Base-by-base conservation (phyloP, 73 alveolate genomes). In the Tetrahymena borealis region DNA sequence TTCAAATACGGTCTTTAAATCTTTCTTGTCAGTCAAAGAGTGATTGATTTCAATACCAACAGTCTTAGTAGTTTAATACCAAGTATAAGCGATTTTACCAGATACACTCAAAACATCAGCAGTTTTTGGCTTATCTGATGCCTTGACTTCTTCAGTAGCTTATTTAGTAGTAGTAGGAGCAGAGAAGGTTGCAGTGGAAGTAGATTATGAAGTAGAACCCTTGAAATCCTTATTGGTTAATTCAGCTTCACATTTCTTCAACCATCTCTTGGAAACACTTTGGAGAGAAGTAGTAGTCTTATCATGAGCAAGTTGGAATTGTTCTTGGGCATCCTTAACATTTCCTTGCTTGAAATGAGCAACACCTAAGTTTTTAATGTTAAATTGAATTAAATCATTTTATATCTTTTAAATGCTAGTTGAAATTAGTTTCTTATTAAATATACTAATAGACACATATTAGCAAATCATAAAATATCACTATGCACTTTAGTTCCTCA, bases 31-130 rank as follows among this genome's bases (percentile, higher is more conserved):
- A 31, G 92, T 60, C 35, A 93, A 36, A 3, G 95, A 33, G 60
- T 79, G 78, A 40, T 93, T 91, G n/a, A 93, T 93, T 42, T 93
- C 95, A 8, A 93, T 93, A 4, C 95, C 95, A 39, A 93, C 93
- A 15, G 31, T 93, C 33, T 40, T 31, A 39, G 90, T 90, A 31
- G 93, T 93, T 77, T 93, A 60, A 40, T 93, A 93, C 95, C 95
- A 93, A 32, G 40, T 78, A 43, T 93, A 93, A 38, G 91, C 78
- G 18, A 93, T 79, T 33, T 93, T 93, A 4, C 95, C 95, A 35
- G 91, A 15, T 39, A 78, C 39, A 28, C 93, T 79, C 78, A 39
- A 78, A 15, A 85, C 28, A 85, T 93, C 93, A 11, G 95, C 85
- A 60, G 13, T 9, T n/a, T 60, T 60, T 24, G 85, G 85, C 37